Percentiles rank a stretch among this genome's conserved stretches.
These are phyloP conservation scores for Brassica incana DNA, from an alignment of 345 rosid genomes.

Conservation along the genomic window DNA sequence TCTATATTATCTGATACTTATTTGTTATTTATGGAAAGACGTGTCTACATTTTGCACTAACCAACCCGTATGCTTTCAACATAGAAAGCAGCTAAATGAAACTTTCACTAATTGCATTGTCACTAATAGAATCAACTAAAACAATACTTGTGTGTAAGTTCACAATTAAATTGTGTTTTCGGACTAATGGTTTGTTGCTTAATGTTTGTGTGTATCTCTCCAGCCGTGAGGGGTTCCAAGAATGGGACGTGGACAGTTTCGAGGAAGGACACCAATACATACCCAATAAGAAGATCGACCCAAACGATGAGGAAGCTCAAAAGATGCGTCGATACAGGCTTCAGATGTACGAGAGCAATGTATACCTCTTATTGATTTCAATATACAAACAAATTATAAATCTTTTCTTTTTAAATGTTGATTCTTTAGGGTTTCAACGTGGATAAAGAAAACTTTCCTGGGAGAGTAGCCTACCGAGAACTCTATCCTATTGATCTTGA, in stretches of 20 bases:
- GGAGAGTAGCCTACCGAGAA: background rate
- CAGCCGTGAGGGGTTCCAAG: constrained; percentile 12
- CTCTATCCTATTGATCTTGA: background rate
- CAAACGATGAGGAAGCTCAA: constrained; percentile 12
- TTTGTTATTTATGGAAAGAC: too few species aligned
- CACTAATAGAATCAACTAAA: too few species aligned
- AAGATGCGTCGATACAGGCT: constrained; percentile 7
- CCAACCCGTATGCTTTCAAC: too few species aligned
- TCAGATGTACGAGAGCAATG: constrained; percentile 12
- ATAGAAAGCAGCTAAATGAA: too few species aligned
- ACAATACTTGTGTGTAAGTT: too few species aligned
- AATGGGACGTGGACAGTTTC: constrained; percentile 30
- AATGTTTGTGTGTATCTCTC: background rate
- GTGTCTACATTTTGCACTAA: too few species aligned
- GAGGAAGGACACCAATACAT: background rate
- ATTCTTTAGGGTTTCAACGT: constrained; percentile 12
- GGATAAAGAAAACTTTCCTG: background rate
- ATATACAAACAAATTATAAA: background rate
- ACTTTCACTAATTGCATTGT: too few species aligned
- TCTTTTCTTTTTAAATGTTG: background rate
- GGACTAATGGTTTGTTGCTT: too few species aligned
- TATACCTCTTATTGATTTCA: too few species aligned
- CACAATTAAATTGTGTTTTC: too few species aligned
- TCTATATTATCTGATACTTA: too few species aligned
- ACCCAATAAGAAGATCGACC: background rate